These are phyloP conservation scores for Bipolaris sorokiniana DNA, from an alignment of 2,329 filamentous ascomycete species.

Conservation along the genomic window DNA sequence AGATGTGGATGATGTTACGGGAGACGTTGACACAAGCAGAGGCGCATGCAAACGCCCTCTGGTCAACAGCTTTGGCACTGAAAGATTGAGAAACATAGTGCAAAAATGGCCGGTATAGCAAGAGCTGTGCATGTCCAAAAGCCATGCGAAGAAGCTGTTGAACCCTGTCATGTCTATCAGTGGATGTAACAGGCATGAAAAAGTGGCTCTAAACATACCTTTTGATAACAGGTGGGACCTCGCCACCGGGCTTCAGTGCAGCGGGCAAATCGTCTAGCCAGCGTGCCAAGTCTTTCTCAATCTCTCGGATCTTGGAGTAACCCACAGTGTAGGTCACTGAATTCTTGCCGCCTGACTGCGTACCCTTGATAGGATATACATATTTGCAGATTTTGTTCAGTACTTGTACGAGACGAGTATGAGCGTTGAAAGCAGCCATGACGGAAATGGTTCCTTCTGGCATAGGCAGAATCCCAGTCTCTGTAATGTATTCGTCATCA, in stretches of 20 bases:
- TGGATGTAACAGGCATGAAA: neutral
- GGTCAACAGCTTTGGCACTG: conserved; percentile 64
- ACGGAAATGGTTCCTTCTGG: conserved; percentile 61
- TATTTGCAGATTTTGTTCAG: conserved; percentile 67
- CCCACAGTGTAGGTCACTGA: conserved; percentile 65
- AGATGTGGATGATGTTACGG: conserved; percentile 79
- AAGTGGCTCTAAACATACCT: conserved; percentile 62
- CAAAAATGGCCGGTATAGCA: conserved; percentile 81
- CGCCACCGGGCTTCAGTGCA: conserved; percentile 78
- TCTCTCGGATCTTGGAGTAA: conserved; percentile 68
- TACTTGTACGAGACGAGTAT: conserved; percentile 63
- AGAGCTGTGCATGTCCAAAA: conserved; percentile 83
- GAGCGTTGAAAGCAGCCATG: conserved; percentile 66
- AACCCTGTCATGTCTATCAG: conserved; percentile 49
- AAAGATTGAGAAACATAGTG: conserved; percentile 75
- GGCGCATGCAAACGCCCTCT: conserved; percentile 77
- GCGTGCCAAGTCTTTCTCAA: conserved; percentile 66
- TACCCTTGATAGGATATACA: conserved; percentile 67
- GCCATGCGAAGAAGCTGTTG: conserved; percentile 78
- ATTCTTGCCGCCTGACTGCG: conserved; percentile 44
- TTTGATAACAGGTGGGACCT: conserved; percentile 75
- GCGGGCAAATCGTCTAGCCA: conserved; percentile 74
- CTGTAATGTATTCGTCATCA: conserved; percentile 59
- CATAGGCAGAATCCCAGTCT: conserved; percentile 58
- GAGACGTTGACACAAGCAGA: conserved; percentile 70